Percentiles rank a stretch among this genome's conserved stretches.
These are phyloP conservation scores for Moelleriella libera DNA, from an alignment of 2,329 filamentous ascomycete species.

Conservation along the genomic window DNA sequence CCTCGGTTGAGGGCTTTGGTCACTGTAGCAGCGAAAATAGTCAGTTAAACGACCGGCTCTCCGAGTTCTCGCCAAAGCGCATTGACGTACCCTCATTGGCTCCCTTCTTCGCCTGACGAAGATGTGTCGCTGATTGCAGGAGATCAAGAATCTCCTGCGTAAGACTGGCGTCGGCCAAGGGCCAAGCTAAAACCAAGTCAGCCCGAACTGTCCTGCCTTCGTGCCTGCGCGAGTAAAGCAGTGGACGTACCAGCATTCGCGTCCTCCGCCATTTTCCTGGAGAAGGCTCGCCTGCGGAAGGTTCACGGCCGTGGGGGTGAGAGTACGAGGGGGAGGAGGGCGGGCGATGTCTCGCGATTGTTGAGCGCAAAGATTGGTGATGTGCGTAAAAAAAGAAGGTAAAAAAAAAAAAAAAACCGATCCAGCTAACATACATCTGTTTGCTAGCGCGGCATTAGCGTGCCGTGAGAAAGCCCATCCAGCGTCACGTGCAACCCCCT, in stretches of 20 bases:
- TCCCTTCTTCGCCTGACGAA: slow-evolving; percentile 73
- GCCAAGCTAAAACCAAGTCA: slow-evolving; percentile 39
- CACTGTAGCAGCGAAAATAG: slow-evolving; percentile 10
- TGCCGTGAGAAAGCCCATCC: not conserved
- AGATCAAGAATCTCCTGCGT: slow-evolving; percentile 74
- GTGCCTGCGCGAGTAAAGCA: not conserved
- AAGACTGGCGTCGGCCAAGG: slow-evolving; percentile 57
- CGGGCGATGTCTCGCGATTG: not conserved
- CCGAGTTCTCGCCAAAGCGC: not conserved
- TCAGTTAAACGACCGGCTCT: slow-evolving; percentile 1
- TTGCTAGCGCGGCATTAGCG: not conserved
- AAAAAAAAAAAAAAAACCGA: not conserved
- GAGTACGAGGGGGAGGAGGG: slow-evolving; percentile 1
- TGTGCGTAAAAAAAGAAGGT: not conserved
- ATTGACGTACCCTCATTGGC: slow-evolving; percentile 51
- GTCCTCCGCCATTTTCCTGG: slow-evolving; percentile 12
- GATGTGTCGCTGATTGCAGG: slow-evolving; percentile 55
- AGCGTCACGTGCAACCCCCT: not conserved
- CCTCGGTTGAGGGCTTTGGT: slow-evolving; percentile 88
- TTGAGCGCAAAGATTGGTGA: not conserved
- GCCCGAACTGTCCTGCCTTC: not conserved
- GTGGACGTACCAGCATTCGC: slow-evolving; percentile 10
- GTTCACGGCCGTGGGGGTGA: slow-evolving; percentile 39
- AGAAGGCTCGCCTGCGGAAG: slow-evolving; percentile 24
- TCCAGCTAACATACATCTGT: not conserved